Percentiles rank a stretch among this genome's conserved stretches.
These are phyloP conservation scores for Neostapfia colusana DNA, from an alignment of 176 grass and related monocot genomes.

Conservation along the genomic window DNA sequence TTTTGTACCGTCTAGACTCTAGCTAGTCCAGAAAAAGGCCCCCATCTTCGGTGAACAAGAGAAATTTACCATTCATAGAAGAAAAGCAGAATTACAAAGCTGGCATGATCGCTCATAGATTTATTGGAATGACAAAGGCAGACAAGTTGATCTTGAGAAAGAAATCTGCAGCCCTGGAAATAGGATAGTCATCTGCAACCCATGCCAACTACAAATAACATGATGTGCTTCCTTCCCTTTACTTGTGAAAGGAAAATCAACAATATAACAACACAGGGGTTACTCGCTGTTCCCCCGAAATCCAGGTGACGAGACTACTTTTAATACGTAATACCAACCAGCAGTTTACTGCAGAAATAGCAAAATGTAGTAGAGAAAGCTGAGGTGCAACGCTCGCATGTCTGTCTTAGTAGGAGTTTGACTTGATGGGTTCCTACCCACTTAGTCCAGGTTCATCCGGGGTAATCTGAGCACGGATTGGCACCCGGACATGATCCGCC, in stretches of 20 bases:
- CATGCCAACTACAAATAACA: conserved; percentile 37
- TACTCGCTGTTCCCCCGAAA: conserved; percentile 33
- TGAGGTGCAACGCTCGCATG: conserved; percentile 4
- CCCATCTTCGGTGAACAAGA: background rate
- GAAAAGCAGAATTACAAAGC: background rate
- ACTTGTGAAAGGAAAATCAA: conserved; percentile 29
- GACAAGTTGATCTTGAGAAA: background rate
- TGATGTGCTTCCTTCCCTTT: background rate
- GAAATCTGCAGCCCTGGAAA: background rate
- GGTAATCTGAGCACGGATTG: conserved; percentile 47
- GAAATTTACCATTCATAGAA: background rate
- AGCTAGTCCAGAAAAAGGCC: background rate
- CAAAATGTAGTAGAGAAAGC: conserved; percentile 28
- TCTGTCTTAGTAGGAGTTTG: conserved; percentile 2
- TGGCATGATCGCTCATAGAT: background rate
- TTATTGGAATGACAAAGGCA: background rate
- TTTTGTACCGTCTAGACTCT: background rate
- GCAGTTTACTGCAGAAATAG: conserved; percentile 42
- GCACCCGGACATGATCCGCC: background rate
- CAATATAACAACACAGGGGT: conserved; percentile 11
- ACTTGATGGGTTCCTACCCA: conserved; percentile 22
- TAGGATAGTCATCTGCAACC: background rate
- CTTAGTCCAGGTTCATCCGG: conserved; percentile 25
- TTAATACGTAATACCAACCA: conserved; percentile 40
- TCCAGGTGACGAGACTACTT: conserved; percentile 29